A percentile compares a stretch with the other conserved stretches of the same genome.
phyloP scores from a whole-genome alignment of 495 filamentous ascomycete genomes.

The Bryoglossum gracile region DNA sequence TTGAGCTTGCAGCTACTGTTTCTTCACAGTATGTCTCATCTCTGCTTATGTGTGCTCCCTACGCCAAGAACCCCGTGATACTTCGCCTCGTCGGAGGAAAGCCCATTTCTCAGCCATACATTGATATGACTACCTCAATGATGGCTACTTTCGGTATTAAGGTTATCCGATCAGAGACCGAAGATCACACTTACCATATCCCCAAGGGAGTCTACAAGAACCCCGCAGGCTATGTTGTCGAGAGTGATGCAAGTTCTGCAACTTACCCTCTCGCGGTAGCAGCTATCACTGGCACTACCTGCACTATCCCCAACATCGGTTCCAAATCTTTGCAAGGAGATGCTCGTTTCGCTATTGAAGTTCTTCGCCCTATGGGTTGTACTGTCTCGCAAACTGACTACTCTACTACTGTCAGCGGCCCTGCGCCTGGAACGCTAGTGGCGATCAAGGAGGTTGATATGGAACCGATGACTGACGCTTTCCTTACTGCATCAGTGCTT shows the following conservation, averaged over 20 bases:
- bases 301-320: conserved; percentile 94
- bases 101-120: conserved; percentile 94
- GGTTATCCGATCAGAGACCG: conserved; percentile 59
- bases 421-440: conserved; percentile 62
- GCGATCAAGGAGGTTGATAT: conserved; percentile 74
- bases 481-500: conserved; percentile 88
- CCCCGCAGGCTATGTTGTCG: conserved; percentile 80
- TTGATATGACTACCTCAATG: conserved; percentile 98
- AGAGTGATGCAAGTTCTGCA: conserved; percentile 95
- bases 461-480: conserved; percentile 99
- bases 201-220: conserved; percentile 79
- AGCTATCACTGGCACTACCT: conserved; percentile 88
- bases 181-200: conserved; percentile 86
- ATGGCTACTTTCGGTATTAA: conserved; percentile 89
- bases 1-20: conserved; percentile 86
- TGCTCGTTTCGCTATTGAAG: conserved; percentile 87
- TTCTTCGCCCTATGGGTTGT: conserved; percentile 91
- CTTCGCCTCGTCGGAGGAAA: conserved; percentile 86
- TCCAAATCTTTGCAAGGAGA: conserved; percentile 88
- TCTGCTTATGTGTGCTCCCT: conserved; percentile 93
- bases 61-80: conserved; percentile 88
- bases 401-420: conserved; percentile 91
- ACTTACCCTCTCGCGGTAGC: conserved; percentile 95
- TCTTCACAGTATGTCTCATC: conserved; percentile 98
- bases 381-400: conserved; percentile 72